Evolutionary conservation across 106 monocot genomes (phyloP).

Genomic region (Acanthochlamys bracteata): DNA sequence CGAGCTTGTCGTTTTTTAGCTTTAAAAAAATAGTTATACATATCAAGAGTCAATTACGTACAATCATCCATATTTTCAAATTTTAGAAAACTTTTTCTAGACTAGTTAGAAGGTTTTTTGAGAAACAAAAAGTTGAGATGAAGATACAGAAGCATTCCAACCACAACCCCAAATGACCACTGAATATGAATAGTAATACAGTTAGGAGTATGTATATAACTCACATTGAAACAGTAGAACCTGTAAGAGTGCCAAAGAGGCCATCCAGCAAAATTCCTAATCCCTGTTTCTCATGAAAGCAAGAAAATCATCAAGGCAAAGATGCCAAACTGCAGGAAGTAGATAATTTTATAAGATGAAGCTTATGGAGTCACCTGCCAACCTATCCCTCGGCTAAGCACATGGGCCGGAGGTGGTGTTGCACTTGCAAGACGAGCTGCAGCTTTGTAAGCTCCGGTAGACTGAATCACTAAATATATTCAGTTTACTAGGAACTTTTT

Average conservation of each 20-base stretch:
- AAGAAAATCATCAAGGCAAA: neutral
- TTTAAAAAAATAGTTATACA: no score
- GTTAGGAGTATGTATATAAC: constrained; percentile 7
- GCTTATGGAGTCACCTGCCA: constrained; percentile 60
- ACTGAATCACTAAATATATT: constrained; percentile 28
- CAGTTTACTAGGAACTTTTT: neutral
- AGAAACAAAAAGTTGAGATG: no score
- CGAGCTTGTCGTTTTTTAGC: no score
- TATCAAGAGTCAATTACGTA: no score
- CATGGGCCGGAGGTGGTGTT: constrained; percentile 96
- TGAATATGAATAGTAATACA: neutral
- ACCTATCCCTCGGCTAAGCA: constrained; percentile 92
- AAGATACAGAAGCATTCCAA: no score
- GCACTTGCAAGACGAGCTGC: constrained; percentile 90
- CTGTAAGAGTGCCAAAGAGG: constrained; percentile 65
- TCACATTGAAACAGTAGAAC: constrained; percentile 82
- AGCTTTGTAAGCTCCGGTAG: constrained; percentile 90
- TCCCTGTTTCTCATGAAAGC: constrained; percentile 19
- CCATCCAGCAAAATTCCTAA: constrained; percentile 59
- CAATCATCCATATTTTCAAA: no score
- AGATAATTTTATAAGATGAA: no score
- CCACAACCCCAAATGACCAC: no score
- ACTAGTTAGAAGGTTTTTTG: no score
- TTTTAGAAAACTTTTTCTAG: no score
- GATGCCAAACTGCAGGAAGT: no score